Base-by-base conservation (phyloP, 768 basidiomycete species). In the Pilatotrama ljubarskyi region DNA sequence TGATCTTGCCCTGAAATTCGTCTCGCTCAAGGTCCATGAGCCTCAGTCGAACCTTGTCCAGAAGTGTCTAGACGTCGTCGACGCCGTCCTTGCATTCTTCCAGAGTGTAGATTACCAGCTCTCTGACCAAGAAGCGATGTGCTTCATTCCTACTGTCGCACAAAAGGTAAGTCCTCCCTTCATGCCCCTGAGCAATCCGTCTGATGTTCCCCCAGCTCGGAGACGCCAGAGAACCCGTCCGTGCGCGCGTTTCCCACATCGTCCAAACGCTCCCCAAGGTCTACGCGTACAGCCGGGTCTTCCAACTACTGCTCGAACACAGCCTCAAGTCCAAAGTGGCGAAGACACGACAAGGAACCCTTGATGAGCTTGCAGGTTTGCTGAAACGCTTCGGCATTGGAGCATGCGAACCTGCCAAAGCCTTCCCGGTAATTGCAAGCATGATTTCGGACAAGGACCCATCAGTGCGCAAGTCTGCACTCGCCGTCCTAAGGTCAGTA, bases 1-100 rank as follows among this genome's bases (percentile, higher is more conserved):
- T 46, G 97, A 99, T 73, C 79, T 98, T 35, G 85, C 90, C 1
- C 77, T 98, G 69, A 98, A 98, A 79, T 99, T 98, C 66, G 84
- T 88, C 26, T 96, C 95, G 1, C 84, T 98, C 68, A 91, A 91
- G 66, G 82, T 87, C 22, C 89, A 96, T 62, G 91, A 95, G 72
- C 88, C 94, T 40, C 94, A 95, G 68, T 91, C 95, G 7, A 96
- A 93, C 69, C 78, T 97, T 22, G 81, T 88, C 3, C 85, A 90
- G 49, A 92, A 91, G 72, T 95, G 94, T 68, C 73, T 99, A 66
- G 96, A 98, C 62, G 84, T 91, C 36, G 80, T 95, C 26, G 91
- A 92, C 64, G 80, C 88, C 36, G 80, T 96, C 36, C 66, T 98
- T 11, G 78, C 84, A 9, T 90, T 95, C 68, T 75, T 98, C 56